Percentiles rank a stretch among this genome's conserved stretches.
Conservation (phyloP, 1,284 basidiomycete species). For the Cryptococcus wingfieldii region DNA sequence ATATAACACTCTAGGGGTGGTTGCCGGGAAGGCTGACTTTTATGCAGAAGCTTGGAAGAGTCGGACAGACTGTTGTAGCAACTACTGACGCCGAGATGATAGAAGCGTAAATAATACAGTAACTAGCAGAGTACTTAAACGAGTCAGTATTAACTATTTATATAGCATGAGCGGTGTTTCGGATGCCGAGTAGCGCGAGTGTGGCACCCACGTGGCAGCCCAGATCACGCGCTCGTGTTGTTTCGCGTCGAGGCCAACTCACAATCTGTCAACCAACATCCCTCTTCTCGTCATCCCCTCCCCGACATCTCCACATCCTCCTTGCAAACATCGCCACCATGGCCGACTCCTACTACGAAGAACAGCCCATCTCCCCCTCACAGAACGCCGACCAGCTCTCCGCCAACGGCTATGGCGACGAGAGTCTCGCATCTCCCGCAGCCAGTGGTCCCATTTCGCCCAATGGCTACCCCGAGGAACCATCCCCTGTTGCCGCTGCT, state of each 20-base stretch:
- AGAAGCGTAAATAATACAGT: too few species aligned
- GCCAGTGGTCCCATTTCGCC: slow-evolving; percentile 3
- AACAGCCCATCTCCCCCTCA: slow-evolving; percentile 12
- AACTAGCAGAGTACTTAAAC: too few species aligned
- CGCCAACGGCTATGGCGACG: background rate
- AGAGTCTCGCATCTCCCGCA: background rate
- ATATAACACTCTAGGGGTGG: background rate
- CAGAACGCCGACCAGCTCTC: slow-evolving; percentile 7
- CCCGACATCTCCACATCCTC: background rate
- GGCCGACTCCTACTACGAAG: slow-evolving; percentile 40
- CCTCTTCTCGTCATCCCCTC: background rate
- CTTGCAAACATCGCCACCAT: slow-evolving; percentile 14
- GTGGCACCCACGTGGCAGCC: slow-evolving; percentile 5
- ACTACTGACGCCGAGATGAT: too few species aligned
- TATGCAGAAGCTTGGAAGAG: background rate
- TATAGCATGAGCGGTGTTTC: too few species aligned
- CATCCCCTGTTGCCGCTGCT: background rate
- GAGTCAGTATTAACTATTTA: too few species aligned
- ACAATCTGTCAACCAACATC: too few species aligned
- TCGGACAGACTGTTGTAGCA: background rate
- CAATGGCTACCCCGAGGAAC: slow-evolving; percentile 7
- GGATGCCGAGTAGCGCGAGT: too few species aligned
- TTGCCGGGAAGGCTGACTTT: background rate
- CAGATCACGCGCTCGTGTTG: too few species aligned
- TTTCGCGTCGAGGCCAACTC: too few species aligned